A percentile compares a stretch with the other conserved stretches of the same genome.
Evolutionary conservation across 371 early-diverging fungal genomes (phyloP).

Genomic region (Syncephalastrum racemosum): DNA sequence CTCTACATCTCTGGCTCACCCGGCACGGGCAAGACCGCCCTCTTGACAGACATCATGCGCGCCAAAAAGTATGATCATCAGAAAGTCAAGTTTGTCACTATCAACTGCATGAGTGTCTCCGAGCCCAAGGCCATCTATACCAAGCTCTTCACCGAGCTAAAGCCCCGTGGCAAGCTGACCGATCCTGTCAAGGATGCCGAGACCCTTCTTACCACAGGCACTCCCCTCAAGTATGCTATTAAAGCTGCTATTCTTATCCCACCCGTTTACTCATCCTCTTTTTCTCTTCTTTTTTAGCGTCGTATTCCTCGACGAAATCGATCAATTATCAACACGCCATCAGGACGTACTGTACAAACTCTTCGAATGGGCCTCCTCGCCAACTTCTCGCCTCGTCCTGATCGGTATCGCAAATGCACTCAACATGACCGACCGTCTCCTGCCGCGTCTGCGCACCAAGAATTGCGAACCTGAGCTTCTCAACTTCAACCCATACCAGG

Average conservation of each 20-base stretch:
- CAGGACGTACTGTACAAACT: conserved; percentile 87
- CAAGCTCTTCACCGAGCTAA: conserved; percentile 57
- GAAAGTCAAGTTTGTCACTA: conserved; percentile 49
- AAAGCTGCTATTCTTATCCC: background rate
- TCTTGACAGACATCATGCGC: conserved; percentile 65
- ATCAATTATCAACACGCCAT: conserved; percentile 77
- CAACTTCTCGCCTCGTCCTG: conserved; percentile 68
- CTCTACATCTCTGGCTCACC: conserved; percentile 92
- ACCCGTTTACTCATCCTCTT: background rate
- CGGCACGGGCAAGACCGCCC: conserved; percentile 95
- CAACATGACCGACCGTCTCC: conserved; percentile 84
- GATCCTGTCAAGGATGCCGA: conserved; percentile 38
- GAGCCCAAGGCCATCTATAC: conserved; percentile 72
- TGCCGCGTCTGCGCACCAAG: conserved; percentile 85
- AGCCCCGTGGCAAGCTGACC: conserved; percentile 18
- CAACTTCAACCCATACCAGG: conserved; percentile 85
- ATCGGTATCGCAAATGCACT: conserved; percentile 97
- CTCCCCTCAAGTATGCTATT: conserved; percentile 42
- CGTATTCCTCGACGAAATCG: conserved; percentile 91
- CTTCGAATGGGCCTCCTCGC: conserved; percentile 76
- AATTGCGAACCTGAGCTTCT: conserved; percentile 79
- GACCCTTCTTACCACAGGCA: conserved; percentile 35
- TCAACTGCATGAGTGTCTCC: conserved; percentile 87
- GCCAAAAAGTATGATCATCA: conserved; percentile 5
- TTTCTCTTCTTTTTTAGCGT: conserved; percentile 47